These are phyloP conservation scores for Paramecium tetraurelia DNA, from an alignment of 73 alveolate genomes.

Conservation along the genomic window DNA sequence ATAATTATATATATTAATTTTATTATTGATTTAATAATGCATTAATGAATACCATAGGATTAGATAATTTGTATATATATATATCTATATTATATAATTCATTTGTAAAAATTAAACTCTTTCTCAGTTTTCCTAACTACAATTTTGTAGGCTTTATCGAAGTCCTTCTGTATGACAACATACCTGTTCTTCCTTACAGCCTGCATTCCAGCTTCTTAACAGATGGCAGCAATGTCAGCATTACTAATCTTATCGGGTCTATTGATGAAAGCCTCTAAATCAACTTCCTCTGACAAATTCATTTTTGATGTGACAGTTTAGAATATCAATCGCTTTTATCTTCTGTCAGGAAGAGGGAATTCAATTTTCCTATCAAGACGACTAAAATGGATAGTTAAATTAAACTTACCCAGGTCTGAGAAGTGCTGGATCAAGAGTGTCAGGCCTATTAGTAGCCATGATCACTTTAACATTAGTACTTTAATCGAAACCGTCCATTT, in stretches of 20 bases:
- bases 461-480: conserved; percentile 91
- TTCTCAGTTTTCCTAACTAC: conserved; percentile 93
- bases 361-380: conserved; percentile 94
- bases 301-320: conserved; percentile 95
- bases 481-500: conserved; percentile 98
- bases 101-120: conserved; percentile 74
- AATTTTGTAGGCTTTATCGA: conserved; percentile 96
- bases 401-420: conserved; percentile 89
- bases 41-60: not conserved
- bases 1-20: not conserved
- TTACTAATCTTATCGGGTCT: conserved; percentile 98
- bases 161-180: conserved; percentile 97
- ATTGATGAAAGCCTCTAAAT: conserved; percentile 92
- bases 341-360: conserved; percentile 98
- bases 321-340: conserved; percentile 96
- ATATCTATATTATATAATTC: conserved; percentile 2
- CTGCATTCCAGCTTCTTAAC: conserved; percentile 98
- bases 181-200: conserved; percentile 98
- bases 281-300: conserved; percentile 99
- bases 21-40: not conserved
- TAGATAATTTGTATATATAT: conserved; percentile 1
- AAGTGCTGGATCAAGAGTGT: conserved; percentile 98
- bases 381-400: conserved; percentile 15
- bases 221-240: conserved; percentile 98
- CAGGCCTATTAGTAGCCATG: conserved; percentile 98